These are phyloP conservation scores for Pleurotus eryngii DNA, from an alignment of 768 basidiomycete genomes.

Conservation along the genomic window DNA sequence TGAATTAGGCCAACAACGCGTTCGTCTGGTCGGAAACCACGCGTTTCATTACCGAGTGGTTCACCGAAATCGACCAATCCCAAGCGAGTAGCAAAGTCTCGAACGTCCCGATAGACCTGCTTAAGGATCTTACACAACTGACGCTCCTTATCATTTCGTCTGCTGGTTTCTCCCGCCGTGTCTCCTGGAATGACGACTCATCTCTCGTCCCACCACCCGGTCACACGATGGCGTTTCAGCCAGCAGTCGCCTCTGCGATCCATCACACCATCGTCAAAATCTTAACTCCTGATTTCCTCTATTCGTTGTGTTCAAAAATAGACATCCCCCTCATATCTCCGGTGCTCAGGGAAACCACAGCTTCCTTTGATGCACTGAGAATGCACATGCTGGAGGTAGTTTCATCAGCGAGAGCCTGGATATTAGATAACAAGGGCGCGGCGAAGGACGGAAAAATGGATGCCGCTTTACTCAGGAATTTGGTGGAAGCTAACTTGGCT, in stretches of 20 bases:
- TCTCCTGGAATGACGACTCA: slow-evolving; percentile 23
- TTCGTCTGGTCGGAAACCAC: slow-evolving; percentile 47
- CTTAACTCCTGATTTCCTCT: slow-evolving; percentile 23
- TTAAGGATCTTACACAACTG: slow-evolving; percentile 19
- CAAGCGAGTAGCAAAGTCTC: not conserved
- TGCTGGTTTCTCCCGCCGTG: slow-evolving; percentile 29
- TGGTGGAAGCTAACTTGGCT: slow-evolving; percentile 35
- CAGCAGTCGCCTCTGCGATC: slow-evolving; percentile 19
- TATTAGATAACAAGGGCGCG: slow-evolving; percentile 13
- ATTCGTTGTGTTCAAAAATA: slow-evolving; percentile 12
- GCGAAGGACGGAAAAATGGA: slow-evolving; percentile 12
- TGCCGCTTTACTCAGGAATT: slow-evolving; percentile 29
- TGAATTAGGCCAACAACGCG: slow-evolving; percentile 34
- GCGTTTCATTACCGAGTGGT: slow-evolving; percentile 39
- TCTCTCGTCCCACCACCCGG: slow-evolving; percentile 12
- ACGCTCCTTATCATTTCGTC: slow-evolving; percentile 26
- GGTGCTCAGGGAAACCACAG: slow-evolving; percentile 15
- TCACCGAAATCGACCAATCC: slow-evolving; percentile 28
- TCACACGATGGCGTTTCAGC: slow-evolving; percentile 24
- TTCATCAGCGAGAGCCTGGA: slow-evolving; percentile 21
- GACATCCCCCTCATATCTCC: slow-evolving; percentile 27
- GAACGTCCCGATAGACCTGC: slow-evolving; percentile 18
- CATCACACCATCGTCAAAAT: slow-evolving; percentile 19
- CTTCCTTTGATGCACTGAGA: slow-evolving; percentile 26
- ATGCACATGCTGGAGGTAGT: slow-evolving; percentile 30